Conservation (phyloP, 2,329 filamentous ascomycete species). For the Alternaria atra region DNA sequence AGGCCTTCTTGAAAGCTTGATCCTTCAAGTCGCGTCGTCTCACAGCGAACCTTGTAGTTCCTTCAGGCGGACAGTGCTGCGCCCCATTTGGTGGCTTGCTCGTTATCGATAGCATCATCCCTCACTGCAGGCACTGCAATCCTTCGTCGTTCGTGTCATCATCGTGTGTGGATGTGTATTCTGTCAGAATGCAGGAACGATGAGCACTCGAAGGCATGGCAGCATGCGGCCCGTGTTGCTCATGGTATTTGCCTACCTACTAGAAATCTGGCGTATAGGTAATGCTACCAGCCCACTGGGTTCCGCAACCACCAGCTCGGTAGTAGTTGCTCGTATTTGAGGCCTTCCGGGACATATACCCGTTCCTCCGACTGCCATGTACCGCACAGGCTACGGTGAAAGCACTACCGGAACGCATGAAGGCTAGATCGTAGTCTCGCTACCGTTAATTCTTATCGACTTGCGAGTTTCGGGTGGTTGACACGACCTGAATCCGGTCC, state of each 20-base stretch:
- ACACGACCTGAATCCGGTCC: background rate
- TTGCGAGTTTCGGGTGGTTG: background rate
- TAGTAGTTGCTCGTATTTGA: slow-evolving; percentile 16
- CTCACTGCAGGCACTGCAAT: slow-evolving; percentile 5
- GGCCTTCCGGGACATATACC: slow-evolving; percentile 19
- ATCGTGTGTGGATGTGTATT: background rate
- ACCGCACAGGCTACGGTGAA: slow-evolving; percentile 17
- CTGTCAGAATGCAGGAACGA: slow-evolving; percentile 14
- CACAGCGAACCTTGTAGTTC: background rate
- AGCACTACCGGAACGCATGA: slow-evolving; percentile 23
- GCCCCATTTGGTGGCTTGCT: slow-evolving; percentile 1
- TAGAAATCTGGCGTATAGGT: background rate
- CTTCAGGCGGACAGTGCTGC: background rate
- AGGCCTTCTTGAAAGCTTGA: background rate
- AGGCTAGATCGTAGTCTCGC: slow-evolving; percentile 13
- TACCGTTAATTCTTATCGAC: slow-evolving; percentile 1
- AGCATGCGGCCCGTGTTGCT: background rate
- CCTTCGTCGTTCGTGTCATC: slow-evolving; percentile 8
- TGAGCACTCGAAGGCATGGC: background rate
- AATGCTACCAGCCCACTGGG: slow-evolving; percentile 5
- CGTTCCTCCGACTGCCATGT: slow-evolving; percentile 19
- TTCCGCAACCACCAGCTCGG: slow-evolving; percentile 16
- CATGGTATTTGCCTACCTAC: background rate
- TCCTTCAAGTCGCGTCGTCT: background rate
- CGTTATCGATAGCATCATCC: slow-evolving; percentile 3